Evolutionary conservation across 2,329 filamentous ascomycete species (phyloP).

Genomic region (Alternaria novae-zelandiae): DNA sequence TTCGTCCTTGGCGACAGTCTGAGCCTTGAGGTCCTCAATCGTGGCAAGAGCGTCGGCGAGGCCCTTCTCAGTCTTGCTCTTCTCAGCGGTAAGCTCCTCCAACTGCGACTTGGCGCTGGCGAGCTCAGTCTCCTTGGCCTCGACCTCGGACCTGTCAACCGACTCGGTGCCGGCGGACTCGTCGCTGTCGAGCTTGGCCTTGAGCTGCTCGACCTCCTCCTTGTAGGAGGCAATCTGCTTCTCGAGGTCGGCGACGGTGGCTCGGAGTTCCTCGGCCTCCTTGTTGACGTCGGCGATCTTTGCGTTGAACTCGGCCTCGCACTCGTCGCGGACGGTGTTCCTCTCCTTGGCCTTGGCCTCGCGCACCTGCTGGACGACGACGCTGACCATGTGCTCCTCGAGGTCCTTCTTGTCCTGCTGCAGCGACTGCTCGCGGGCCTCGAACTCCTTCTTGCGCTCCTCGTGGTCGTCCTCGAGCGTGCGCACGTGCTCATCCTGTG

Average conservation of each 20-base stretch:
- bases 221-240: slow-evolving; percentile 36
- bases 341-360: slow-evolving; percentile 49
- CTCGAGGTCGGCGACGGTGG: slow-evolving; percentile 30
- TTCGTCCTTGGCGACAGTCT: slow-evolving; percentile 33
- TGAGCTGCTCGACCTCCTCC: slow-evolving; percentile 38
- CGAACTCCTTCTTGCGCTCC: slow-evolving; percentile 39
- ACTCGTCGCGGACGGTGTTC: slow-evolving; percentile 43
- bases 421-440: slow-evolving; percentile 38
- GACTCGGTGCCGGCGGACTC: slow-evolving; percentile 22
- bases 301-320: slow-evolving; percentile 39
- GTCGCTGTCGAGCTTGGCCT: slow-evolving; percentile 31
- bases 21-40: slow-evolving; percentile 27
- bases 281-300: slow-evolving; percentile 30
- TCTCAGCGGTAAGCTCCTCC: slow-evolving; percentile 20
- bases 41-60: slow-evolving; percentile 28
- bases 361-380: slow-evolving; percentile 50
- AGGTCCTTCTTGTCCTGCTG: slow-evolving; percentile 48
- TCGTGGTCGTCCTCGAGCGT: slow-evolving; percentile 42
- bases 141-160: slow-evolving; percentile 31
- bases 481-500: slow-evolving; percentile 39
- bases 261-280: slow-evolving; percentile 25
- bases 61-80: slow-evolving; percentile 20
- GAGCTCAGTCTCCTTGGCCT: slow-evolving; percentile 38
- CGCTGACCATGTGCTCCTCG: slow-evolving; percentile 51
- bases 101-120: slow-evolving; percentile 26